Evolutionary conservation across 176 grass and related monocot species (phyloP), one percentile per base, ranked within the genome.

Genomic region (Hordeum marinum): DNA sequence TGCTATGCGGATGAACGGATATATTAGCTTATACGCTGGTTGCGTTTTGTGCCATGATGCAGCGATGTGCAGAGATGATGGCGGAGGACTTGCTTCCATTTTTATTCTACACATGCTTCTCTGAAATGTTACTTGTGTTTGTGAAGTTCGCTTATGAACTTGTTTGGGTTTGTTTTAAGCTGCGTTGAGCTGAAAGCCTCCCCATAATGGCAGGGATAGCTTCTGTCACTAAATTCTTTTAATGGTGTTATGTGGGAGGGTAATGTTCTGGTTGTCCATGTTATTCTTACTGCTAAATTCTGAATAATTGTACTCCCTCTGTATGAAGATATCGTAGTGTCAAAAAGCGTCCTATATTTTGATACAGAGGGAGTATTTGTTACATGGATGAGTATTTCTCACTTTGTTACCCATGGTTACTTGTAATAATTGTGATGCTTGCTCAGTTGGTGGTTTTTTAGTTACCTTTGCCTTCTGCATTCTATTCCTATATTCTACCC

Each of bases 341-440:
- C n/a, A n/a, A n/a, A n/a, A n/a, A n/a, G n/a, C n/a, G n/a, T n/a
- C n/a, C n/a, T n/a, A n/a, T n/a, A n/a, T n/a, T n/a, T n/a, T n/a
- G n/a, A n/a, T n/a, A n/a, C n/a, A n/a, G n/a, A n/a, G n/a, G n/a
- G n/a, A n/a, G 25, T 69, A 70, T 76, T 77, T 2, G 48, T 46
- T 77, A 71, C 59, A 76, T 78, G 27, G 29, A 81, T 69, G 26
- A 39, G 41, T 75, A 82, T 52, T 76, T 14, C 50, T 82, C 41
- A 34, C 11, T 75, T 85, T 75, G 9, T 37, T 60, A 78, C 0
- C 73, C 20, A 73, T 80, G 35, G 11, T 75, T 75, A 17, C 62
- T 17, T 34, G 10, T 20, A 37, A 52, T 80, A 26, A 73, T 12
- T 25, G 5, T 9, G 12, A 1, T 1, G 8, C 50, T 72, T 24